Evolutionary conservation across 1,139 yeast species (phyloP), one percentile per base, ranked within the genome.

Genomic region (Yamadazyma dushanensis): DNA sequence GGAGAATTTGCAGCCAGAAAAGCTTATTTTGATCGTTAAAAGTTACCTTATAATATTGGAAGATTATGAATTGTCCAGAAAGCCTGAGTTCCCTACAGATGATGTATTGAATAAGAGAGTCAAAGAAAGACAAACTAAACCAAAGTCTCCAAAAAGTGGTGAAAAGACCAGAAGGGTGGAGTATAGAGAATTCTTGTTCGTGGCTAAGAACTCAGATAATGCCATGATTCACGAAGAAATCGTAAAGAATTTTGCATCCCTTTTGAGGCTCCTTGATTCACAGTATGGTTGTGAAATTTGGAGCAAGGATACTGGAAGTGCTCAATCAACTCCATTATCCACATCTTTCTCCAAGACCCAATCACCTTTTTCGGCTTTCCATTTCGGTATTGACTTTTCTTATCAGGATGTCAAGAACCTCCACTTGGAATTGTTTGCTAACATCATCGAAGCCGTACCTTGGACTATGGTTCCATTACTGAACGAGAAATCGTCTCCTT

Each of bases 61-160:
- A 40, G 95, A 88, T 44, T 58, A 58, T 37, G 77, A 78, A 38
- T 46, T 65, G 8, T 75, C 77, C 1, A 74, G 72, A 22, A 70
- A 79, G 42, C 96, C 97, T 0, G 69, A 68, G 2, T 90, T 87
- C 57, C 97, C 97, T 1, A 78, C 81, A 8, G 81, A 76, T 45
- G 82, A 79, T 29, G 64, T 67, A 3, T 58, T 80, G 34, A 54
- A 60, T 49, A 47, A 24, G 40, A 29, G 32, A 31, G 32, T 35
- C 33, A 37, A 28, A 10, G 40, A 29, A 20, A 37, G 27, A 25
- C 32, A 6, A 14, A 15, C 5, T 15, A 29, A 15, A 20, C 16
- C 34, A 10, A 15, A 35, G 29, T 13, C 26, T 16, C 5, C 33
- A 29, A 32, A 13, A 22, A 20, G 3, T 21, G 29, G 10, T 19